These are phyloP conservation scores for Aspergillus steynii DNA, from an alignment of 495 filamentous ascomycete genomes.

Conservation along the genomic window DNA sequence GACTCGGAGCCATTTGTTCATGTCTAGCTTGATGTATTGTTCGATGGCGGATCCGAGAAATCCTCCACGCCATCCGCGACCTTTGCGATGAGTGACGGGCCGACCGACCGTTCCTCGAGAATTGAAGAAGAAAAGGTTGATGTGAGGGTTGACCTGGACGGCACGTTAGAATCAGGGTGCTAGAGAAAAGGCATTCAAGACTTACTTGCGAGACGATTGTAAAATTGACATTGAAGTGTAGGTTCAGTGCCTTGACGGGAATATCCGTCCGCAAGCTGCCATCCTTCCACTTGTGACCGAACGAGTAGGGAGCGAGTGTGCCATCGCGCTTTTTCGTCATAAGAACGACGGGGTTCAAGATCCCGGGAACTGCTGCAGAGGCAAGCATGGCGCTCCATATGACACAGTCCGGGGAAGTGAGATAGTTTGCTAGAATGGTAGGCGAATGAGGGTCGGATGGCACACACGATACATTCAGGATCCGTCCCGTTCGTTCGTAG, in stretches of 20 bases:
- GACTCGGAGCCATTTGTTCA: slow-evolving; percentile 96
- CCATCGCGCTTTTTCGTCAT: slow-evolving; percentile 90
- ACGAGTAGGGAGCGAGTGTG: slow-evolving; percentile 78
- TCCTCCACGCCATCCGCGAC: slow-evolving; percentile 93
- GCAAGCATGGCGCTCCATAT: slow-evolving; percentile 97
- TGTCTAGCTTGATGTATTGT: slow-evolving; percentile 91
- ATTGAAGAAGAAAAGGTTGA: slow-evolving; percentile 98
- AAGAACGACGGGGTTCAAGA: slow-evolving; percentile 91
- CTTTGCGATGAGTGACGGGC: slow-evolving; percentile 90
- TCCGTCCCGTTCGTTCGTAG: slow-evolving; percentile 89
- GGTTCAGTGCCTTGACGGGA: slow-evolving; percentile 86
- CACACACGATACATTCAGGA: slow-evolving; percentile 95
- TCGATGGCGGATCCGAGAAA: slow-evolving; percentile 90
- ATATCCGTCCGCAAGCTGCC: slow-evolving; percentile 93
- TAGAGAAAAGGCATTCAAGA: not conserved
- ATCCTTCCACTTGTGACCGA: slow-evolving; percentile 98
- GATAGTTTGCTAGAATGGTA: slow-evolving; percentile 87
- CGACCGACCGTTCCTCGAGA: slow-evolving; percentile 87
- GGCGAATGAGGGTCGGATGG: slow-evolving; percentile 94
- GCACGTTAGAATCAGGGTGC: slow-evolving; percentile 10
- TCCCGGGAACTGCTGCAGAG: slow-evolving; percentile 93
- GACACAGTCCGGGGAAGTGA: slow-evolving; percentile 93
- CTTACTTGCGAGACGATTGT: slow-evolving; percentile 81
- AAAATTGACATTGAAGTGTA: slow-evolving; percentile 98
- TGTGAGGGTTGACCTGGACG: slow-evolving; percentile 81